phyloP scores from a whole-genome alignment of 108 stramenopile genomes.

The Cyclostephanos tholiformis region DNA sequence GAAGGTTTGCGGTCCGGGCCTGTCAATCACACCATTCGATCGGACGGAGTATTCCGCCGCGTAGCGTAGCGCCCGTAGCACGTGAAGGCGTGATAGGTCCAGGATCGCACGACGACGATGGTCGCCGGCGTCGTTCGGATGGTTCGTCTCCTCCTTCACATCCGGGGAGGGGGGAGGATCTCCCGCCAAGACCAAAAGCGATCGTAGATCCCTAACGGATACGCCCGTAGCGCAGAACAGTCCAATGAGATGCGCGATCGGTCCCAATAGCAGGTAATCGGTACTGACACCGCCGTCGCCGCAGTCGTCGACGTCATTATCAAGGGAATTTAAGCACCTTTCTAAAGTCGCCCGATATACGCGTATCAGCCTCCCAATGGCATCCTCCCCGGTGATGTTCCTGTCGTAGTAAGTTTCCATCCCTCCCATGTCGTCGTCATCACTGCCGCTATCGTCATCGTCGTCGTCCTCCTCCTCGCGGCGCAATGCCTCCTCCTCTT shows the following conservation, averaged over 20 bases:
- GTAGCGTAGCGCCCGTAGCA: conserved; percentile 57
- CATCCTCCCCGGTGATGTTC: background rate
- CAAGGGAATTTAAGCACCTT: conserved; percentile 11
- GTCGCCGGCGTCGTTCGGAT: too few relatives aligned
- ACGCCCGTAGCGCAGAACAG: conserved; percentile 56
- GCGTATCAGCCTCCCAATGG: conserved; percentile 26
- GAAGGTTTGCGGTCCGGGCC: conserved; percentile 59
- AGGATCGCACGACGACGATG: conserved; percentile 10
- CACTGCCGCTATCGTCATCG: background rate
- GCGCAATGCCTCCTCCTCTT: conserved; percentile 27
- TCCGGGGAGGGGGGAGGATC: background rate
- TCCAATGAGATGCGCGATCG: conserved; percentile 63
- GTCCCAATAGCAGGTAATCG: conserved; percentile 49
- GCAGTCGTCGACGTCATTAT: background rate
- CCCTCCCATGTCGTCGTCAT: conserved; percentile 1
- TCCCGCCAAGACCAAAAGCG: conserved; percentile 46
- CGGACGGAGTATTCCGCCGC: conserved; percentile 63
- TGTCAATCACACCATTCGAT: conserved; percentile 49
- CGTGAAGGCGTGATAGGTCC: conserved; percentile 40
- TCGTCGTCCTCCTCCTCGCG: conserved; percentile 8
- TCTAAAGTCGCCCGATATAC: conserved; percentile 25
- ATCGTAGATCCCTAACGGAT: conserved; percentile 46
- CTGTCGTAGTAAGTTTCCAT: background rate
- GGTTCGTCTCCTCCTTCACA: background rate
- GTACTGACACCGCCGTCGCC: background rate